phyloP scores from a whole-genome alignment of 148 eudicot species.

The Drosera capensis region DNA sequence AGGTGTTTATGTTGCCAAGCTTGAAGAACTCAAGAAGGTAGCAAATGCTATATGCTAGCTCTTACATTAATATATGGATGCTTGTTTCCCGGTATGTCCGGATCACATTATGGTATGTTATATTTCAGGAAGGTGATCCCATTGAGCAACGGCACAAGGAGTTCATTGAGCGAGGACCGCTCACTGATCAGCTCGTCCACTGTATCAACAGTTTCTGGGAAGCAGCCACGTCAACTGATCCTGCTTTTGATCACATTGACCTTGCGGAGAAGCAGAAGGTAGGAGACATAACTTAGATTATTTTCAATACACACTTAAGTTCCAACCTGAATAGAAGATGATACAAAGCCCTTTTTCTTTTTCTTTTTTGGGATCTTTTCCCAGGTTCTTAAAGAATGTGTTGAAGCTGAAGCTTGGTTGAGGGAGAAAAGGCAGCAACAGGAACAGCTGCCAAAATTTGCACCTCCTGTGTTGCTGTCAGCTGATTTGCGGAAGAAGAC shows the following conservation, averaged over 20 bases:
- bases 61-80: neutral
- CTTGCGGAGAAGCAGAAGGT: constrained; percentile 75
- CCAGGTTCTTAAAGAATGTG: constrained; percentile 60
- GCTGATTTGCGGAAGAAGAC: constrained; percentile 69
- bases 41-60: neutral
- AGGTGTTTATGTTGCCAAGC: constrained; percentile 77
- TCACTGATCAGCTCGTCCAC: constrained; percentile 33
- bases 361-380: neutral
- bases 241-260: constrained; percentile 87
- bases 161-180: constrained; percentile 43
- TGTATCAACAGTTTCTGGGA: constrained; percentile 58
- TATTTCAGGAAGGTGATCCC: constrained; percentile 57
- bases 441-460: constrained; percentile 65
- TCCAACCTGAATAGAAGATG: neutral
- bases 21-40: constrained; percentile 88
- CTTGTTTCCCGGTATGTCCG: neutral
- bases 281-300: neutral
- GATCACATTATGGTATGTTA: neutral
- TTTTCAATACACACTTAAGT: neutral
- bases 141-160: constrained; percentile 81
- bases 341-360: neutral
- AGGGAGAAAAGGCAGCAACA: constrained; percentile 81
- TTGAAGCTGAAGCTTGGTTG: constrained; percentile 71
- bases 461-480: constrained; percentile 42
- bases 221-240: constrained; percentile 53